phyloP scores from a whole-genome alignment of 108 stramenopile species.

The Skeletonema tropicum region DNA sequence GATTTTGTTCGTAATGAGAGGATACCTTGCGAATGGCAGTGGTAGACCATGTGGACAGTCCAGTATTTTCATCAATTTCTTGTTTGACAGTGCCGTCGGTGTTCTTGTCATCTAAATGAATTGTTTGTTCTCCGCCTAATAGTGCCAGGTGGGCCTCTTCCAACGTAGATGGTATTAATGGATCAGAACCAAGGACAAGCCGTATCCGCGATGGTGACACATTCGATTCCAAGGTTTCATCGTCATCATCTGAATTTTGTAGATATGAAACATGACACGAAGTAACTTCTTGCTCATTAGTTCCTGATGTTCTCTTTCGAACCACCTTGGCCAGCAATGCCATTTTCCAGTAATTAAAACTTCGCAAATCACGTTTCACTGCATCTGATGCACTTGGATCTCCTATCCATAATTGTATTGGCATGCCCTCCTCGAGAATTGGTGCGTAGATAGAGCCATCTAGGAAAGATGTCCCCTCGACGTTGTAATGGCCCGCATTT shows the following conservation, averaged over 20 bases:
- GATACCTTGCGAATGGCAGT: conserved; percentile 71
- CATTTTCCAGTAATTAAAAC: conserved; percentile 65
- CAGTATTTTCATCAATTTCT: conserved; percentile 76
- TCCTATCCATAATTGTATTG: conserved; percentile 84
- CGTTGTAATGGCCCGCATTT: conserved; percentile 53
- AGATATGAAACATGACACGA: conserved; percentile 75
- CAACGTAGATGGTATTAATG: conserved; percentile 68
- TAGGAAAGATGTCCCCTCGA: conserved; percentile 62
- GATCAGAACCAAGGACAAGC: conserved; percentile 68
- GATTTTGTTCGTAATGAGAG: conserved; percentile 61
- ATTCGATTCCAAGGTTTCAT: conserved; percentile 77
- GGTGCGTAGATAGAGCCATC: conserved; percentile 65
- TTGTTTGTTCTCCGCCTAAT: conserved; percentile 71
- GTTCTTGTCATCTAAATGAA: conserved; percentile 20
- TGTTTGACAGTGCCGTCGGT: neutral
- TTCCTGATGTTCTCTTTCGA: conserved; percentile 1
- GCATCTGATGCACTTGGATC: conserved; percentile 36
- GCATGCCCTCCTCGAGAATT: conserved; percentile 82
- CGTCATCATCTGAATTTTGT: conserved; percentile 44
- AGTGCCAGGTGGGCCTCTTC: conserved; percentile 82
- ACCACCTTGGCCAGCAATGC: conserved; percentile 57
- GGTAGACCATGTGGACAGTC: conserved; percentile 75
- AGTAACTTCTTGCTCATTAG: conserved; percentile 2
- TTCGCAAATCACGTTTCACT: conserved; percentile 58
- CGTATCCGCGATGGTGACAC: conserved; percentile 67